Conservation (phyloP, 129 eudicot species). For the Solidago caesia region DNA sequence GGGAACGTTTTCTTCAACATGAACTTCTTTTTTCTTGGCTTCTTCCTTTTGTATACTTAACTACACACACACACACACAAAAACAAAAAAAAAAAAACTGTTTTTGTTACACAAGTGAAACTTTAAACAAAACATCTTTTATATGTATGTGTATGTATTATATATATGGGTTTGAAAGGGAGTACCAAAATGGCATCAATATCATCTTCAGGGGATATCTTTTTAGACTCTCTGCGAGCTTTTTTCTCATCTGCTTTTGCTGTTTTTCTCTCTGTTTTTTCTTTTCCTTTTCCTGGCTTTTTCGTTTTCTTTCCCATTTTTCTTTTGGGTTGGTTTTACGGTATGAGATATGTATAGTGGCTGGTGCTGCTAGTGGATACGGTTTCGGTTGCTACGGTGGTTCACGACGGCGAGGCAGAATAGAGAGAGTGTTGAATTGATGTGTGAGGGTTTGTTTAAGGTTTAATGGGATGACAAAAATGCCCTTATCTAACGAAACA, state of each 20-base stretch:
- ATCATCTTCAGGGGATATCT: slow-evolving; percentile 93
- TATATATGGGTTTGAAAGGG: neutral
- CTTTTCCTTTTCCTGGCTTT: slow-evolving; percentile 96
- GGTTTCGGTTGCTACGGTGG: slow-evolving; percentile 2
- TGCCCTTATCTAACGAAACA: too few species aligned
- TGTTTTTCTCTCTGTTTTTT: slow-evolving; percentile 89
- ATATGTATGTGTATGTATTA: neutral
- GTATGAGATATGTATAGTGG: neutral
- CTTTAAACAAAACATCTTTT: neutral
- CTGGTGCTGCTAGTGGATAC: slow-evolving; percentile 10
- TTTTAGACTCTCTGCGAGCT: slow-evolving; percentile 84
- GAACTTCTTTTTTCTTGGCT: slow-evolving; percentile 93
- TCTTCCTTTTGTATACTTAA: slow-evolving; percentile 91
- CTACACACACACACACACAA: slow-evolving; percentile 34
- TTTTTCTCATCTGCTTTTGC: slow-evolving; percentile 84
- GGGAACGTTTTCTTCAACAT: slow-evolving; percentile 75
- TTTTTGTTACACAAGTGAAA: neutral
- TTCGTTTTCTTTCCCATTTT: slow-evolving; percentile 88
- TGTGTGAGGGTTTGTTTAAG: too few species aligned
- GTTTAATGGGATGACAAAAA: too few species aligned
- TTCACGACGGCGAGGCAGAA: slow-evolving; percentile 12
- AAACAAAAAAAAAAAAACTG: neutral
- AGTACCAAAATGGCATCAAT: slow-evolving; percentile 91
- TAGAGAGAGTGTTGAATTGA: too few species aligned
- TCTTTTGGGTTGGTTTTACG: neutral